Conservation (phyloP, 1,284 basidiomycete species). For the Stereum hirsutum region DNA sequence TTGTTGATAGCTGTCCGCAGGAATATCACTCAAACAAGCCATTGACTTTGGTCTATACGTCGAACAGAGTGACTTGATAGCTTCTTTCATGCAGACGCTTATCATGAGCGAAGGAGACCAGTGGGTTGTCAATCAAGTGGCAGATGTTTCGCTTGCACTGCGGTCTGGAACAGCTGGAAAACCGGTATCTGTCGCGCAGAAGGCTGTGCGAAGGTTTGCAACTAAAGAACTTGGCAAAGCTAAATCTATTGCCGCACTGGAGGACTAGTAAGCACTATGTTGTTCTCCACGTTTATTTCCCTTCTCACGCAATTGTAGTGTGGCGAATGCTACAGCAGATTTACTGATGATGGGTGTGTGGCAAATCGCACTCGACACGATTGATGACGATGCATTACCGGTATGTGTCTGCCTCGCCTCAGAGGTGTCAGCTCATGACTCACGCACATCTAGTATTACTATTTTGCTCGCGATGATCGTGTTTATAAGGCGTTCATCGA, state of each 20-base stretch:
- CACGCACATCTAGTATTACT: constrained; percentile 45
- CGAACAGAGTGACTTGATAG: constrained; percentile 69
- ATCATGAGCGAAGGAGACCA: constrained; percentile 83
- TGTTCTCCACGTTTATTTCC: constrained; percentile 4
- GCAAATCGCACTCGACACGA: constrained; percentile 43
- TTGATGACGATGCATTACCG: constrained; percentile 53
- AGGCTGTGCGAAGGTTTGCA: constrained; percentile 64
- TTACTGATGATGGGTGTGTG: constrained; percentile 68
- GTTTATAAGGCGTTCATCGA: constrained; percentile 65
- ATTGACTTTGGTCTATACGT: constrained; percentile 74
- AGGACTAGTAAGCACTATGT: constrained; percentile 63
- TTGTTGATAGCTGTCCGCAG: constrained; percentile 23
- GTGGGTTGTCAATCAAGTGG: constrained; percentile 60
- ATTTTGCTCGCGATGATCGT: constrained; percentile 75
- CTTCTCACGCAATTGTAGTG: constrained; percentile 27
- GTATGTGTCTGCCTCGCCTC: constrained; percentile 27
- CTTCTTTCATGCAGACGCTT: constrained; percentile 75
- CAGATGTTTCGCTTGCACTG: constrained; percentile 50
- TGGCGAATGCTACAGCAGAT: constrained; percentile 75
- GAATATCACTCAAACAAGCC: constrained; percentile 71
- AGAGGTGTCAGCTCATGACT: constrained; percentile 6
- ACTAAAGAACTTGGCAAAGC: constrained; percentile 71
- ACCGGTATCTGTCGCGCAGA: constrained; percentile 59
- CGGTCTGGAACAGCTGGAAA: constrained; percentile 51
- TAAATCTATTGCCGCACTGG: constrained; percentile 63